phyloP scores from a whole-genome alignment of 805 yeast genomes.

The Ogataea paraovalis region DNA sequence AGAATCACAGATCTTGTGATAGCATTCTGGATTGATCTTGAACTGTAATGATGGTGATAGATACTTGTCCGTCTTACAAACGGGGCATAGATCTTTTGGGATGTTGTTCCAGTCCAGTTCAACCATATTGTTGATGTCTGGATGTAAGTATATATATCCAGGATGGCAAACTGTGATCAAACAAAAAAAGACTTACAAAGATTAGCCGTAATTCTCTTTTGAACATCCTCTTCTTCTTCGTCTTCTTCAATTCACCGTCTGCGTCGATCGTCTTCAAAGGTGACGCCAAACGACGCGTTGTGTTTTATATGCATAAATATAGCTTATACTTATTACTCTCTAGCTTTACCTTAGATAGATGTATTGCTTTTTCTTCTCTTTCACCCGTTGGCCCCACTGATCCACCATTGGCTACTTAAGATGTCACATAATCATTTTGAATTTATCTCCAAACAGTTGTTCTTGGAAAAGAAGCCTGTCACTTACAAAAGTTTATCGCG shows the following conservation, averaged over 20 bases:
- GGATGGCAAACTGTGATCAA: no score
- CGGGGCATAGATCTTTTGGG: conserved; percentile 70
- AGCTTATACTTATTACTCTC: no score
- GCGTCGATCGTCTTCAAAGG: not conserved
- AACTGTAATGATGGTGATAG: conserved; percentile 90
- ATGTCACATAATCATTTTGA: conserved; percentile 9
- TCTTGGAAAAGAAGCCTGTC: conserved; percentile 20
- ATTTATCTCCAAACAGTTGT: conserved; percentile 15
- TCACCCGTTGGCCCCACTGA: no score
- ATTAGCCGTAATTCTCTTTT: no score
- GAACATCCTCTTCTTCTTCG: not conserved
- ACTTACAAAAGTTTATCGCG: conserved; percentile 25
- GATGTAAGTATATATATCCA: conserved; percentile 1
- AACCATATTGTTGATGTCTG: conserved; percentile 23
- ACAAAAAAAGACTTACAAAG: no score
- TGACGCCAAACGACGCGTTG: not conserved
- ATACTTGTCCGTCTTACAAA: conserved; percentile 93
- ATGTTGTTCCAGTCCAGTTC: conserved; percentile 33
- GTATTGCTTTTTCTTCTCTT: no score
- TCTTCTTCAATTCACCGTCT: not conserved
- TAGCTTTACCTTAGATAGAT: no score
- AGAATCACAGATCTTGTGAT: conserved; percentile 94
- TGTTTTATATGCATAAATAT: not conserved
- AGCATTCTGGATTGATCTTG: conserved; percentile 94
- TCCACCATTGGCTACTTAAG: no score